Base-by-base conservation (phyloP, 176 grass and related monocot genomes). In the Juncus inflexus region DNA sequence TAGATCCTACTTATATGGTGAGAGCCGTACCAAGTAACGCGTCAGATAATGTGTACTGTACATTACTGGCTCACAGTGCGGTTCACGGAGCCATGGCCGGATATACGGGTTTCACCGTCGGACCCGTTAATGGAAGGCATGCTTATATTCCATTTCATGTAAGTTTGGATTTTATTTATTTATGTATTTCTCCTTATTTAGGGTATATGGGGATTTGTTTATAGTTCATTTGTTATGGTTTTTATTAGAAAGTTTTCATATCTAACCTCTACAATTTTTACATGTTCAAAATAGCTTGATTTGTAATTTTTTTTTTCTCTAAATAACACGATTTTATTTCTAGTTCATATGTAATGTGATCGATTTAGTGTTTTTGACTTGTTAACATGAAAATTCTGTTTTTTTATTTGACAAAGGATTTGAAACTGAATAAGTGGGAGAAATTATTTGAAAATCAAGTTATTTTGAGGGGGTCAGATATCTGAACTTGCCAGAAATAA, bases 1-100 rank as follows among this genome's bases (percentile, higher is more conserved):
- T 76, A 97, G 94, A 99, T 92, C 94, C 94, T 51, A 99, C 94
- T 16, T 99, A 99, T 71, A 99, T 99, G 94, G 89, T 99, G 67
- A 84, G 88, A 36, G 94, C 88, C 43, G 90, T 99, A 81, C 94
- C 85, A 60, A 99, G 94, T 72, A 99, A 80, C 70, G 94, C 94
- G 55, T 99, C 88, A 11, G 94, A 97, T 50, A 97, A 97, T 55
- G 86, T 97, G 40, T 97, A 89, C 64, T 89, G 88, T 81, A 97
- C 94, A 6, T 81, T 97, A 53, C 69, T 97, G 39, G 88, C 94
- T 15, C 94, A 99, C n/a, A 89, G 83, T 80, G 88, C 88, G 42
- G 83, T 92, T 65, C 94, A 99, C 79, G 94, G 88, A 62, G 94
- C 94, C 58, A 97, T 97, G 94, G 94, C 92, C 54, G 92, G 92